Evolutionary conservation across 768 basidiomycete genomes (phyloP).

Genomic region (Coprinopsis strossmayeri): DNA sequence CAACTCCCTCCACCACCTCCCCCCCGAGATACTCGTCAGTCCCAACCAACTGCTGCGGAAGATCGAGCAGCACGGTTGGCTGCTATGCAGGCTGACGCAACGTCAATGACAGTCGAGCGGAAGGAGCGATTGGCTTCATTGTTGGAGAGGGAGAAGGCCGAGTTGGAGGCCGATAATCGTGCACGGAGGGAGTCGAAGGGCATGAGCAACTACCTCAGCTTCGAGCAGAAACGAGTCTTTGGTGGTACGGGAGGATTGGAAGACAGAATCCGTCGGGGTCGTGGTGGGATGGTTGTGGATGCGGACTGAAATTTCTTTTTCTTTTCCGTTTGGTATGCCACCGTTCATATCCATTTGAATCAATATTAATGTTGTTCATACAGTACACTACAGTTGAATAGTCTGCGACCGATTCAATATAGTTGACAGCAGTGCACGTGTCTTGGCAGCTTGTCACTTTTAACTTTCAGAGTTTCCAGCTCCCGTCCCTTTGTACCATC

Average conservation of each 20-base stretch:
- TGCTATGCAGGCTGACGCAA: conserved; percentile 78
- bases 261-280: conserved; percentile 68
- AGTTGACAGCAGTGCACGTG: conserved; percentile 12
- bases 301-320: conserved; percentile 33
- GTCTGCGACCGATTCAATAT: no score
- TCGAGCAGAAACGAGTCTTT: conserved; percentile 82
- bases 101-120: conserved; percentile 59
- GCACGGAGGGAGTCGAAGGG: conserved; percentile 67
- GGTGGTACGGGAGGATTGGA: conserved; percentile 73
- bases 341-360: conserved; percentile 1
- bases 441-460: background rate
- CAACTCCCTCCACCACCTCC: conserved; percentile 14
- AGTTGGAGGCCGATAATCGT: conserved; percentile 65
- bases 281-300: conserved; percentile 64
- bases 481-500: background rate
- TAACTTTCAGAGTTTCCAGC: no score
- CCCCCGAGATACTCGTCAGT: conserved; percentile 13
- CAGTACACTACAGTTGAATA: no score
- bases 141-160: conserved; percentile 72
- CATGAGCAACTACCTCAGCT: conserved; percentile 73
- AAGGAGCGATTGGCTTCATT: conserved; percentile 63
- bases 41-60: conserved; percentile 22
- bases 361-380: conserved; percentile 4
- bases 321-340: conserved; percentile 3
- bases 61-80: conserved; percentile 84